phyloP scores from a whole-genome alignment of 1,139 yeast species.

The Pichia sp. region DNA sequence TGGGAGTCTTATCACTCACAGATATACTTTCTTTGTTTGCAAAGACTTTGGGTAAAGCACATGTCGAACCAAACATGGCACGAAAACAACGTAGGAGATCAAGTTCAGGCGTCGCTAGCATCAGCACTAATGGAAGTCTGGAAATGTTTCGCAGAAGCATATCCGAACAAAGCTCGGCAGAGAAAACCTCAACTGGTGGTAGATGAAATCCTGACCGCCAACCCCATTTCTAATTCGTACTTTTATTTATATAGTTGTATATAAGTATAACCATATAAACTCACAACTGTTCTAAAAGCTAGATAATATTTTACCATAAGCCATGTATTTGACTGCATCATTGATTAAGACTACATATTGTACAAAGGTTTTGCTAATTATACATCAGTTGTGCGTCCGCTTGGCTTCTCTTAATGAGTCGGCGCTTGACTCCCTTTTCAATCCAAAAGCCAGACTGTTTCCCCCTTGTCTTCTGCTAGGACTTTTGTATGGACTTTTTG shows the following conservation, averaged over 20 bases:
- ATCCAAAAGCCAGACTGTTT: conserved; percentile 7
- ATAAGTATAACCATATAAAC: not conserved
- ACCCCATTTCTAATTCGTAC: not conserved
- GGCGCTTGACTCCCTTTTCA: conserved; percentile 10
- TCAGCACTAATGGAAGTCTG: conserved; percentile 29
- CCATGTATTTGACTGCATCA: not conserved
- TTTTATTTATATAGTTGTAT: not conserved
- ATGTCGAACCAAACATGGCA: conserved; percentile 76
- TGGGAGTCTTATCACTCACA: conserved; percentile 88
- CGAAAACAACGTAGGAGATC: conserved; percentile 83
- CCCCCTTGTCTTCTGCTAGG: not conserved
- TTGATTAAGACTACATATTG: not conserved
- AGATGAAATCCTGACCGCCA: not conserved
- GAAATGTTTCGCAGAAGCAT: conserved; percentile 35
- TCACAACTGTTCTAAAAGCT: not conserved
- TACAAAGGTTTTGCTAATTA: not conserved
- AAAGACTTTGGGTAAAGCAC: conserved; percentile 55
- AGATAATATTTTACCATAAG: not conserved
- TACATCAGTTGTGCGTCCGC: not conserved
- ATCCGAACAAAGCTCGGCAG: conserved; percentile 14
- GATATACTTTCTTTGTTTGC: conserved; percentile 83
- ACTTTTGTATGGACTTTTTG: conserved; percentile 2
- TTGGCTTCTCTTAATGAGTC: not conserved
- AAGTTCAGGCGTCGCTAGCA: conserved; percentile 36
- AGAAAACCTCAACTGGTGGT: conserved; percentile 2